Evolutionary conservation across 108 stramenopile genomes (phyloP), one percentile per base, ranked within the genome.

Genomic region (Chaetoceros muelleri): DNA sequence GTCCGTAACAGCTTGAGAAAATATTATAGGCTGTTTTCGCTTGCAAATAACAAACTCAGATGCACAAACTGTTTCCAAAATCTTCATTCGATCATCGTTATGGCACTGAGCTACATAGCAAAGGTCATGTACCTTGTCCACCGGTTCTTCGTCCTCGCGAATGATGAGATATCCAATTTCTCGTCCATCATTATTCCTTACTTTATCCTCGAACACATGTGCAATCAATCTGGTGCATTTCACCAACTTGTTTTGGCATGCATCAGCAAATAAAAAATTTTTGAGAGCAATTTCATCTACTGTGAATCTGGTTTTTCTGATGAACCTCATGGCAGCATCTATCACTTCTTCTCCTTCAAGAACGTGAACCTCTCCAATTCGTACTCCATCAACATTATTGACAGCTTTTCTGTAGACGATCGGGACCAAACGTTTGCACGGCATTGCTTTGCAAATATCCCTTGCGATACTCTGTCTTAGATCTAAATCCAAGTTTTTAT

Each of bases 271-370:
- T 30, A 76, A 47, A 47, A 64, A 53, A 34, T 72, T 72, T 52
- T 71, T 66, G 30, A 72, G 46, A 27, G 57, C 55, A 30, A 67
- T 69, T 44, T 65, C 62, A 28, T 76, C 71, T 5, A 72, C 46
- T 2, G 19, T 52, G 1, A 48, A 3, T 13, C 49, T 57, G n/a
- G 59, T 55, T 27, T 65, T 48, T 17, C 63, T 53, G 30, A 76
- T 28, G 59, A 76, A 76, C 20, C 62, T 47, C 30, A 63, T 52
- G 0, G 51, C 66, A 2, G 62, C 75, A 69, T 72, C 75, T 34
- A 71, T 72, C 27, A 72, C 75, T 24, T 76, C 75, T 61, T 76
- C 61, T 28, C 52, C 34, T 28, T 76, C 75, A 20, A 65, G 34
- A 2, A 72, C 47, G 44, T 62, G 54, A 7, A 76, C 46, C 1